These are phyloP conservation scores for Gentiana macrophylla DNA, from an alignment of 257 asterid genomes.

Conservation along the genomic window DNA sequence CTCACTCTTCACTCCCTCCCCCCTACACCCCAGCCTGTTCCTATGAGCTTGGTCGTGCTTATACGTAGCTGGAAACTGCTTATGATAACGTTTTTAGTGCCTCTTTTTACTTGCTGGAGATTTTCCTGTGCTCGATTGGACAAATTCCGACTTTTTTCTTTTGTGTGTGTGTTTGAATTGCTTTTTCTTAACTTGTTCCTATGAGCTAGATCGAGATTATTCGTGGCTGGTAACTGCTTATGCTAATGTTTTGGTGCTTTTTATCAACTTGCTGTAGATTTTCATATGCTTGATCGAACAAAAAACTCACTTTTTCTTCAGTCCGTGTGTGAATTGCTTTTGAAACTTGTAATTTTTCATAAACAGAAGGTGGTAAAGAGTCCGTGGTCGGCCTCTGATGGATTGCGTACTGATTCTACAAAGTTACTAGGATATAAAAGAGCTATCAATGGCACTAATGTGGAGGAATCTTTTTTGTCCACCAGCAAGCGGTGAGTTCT, in stretches of 20 bases:
- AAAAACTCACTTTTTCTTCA: not conserved
- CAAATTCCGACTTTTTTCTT: not conserved
- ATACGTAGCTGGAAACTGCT: too few relatives aligned
- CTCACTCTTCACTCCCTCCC: not conserved
- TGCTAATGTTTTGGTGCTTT: too few relatives aligned
- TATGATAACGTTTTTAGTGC: too few relatives aligned
- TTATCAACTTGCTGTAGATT: not conserved
- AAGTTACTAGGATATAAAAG: conserved; percentile 34
- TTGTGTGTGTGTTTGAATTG: not conserved
- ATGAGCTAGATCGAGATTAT: not conserved
- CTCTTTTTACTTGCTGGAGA: too few relatives aligned
- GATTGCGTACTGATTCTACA: conserved; percentile 13
- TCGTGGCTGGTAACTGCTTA: too few relatives aligned
- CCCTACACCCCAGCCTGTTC: too few relatives aligned
- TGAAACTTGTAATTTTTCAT: not conserved
- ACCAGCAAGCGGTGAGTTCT: conserved; percentile 26
- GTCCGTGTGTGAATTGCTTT: not conserved
- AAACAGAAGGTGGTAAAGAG: conserved; percentile 52
- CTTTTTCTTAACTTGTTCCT: not conserved
- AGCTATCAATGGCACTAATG: conserved; percentile 17
- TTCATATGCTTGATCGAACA: not conserved
- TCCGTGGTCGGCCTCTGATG: conserved; percentile 18
- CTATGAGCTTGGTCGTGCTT: too few relatives aligned
- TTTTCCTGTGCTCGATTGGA: too few relatives aligned
- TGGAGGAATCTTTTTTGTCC: conserved; percentile 12